Evolutionary conservation across 2,329 filamentous ascomycete species (phyloP).

Genomic region (Colletotrichum falcatum): DNA sequence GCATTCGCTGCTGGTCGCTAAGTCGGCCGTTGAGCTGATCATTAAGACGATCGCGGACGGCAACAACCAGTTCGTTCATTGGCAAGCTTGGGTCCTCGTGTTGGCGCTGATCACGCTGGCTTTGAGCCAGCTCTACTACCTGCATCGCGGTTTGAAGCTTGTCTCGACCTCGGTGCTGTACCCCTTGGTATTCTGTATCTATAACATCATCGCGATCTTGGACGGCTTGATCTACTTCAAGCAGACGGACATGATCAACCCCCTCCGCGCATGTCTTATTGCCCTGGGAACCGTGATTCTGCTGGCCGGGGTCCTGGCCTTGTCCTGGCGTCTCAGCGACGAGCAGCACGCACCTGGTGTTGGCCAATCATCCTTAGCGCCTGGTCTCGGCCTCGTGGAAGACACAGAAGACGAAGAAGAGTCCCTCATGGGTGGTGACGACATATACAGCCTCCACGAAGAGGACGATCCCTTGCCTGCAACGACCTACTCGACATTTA

Average conservation of each 20-base stretch:
- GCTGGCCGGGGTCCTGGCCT: conserved; percentile 85
- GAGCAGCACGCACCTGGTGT: conserved; percentile 73
- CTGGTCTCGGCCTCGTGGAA: conserved; percentile 85
- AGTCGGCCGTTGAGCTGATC: conserved; percentile 94
- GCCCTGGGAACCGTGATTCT: conserved; percentile 88
- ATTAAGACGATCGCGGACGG: conserved; percentile 87
- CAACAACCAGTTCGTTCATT: conserved; percentile 93
- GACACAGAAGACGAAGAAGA: conserved; percentile 73
- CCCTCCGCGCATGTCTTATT: conserved; percentile 83
- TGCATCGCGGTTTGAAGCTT: conserved; percentile 92
- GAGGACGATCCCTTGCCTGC: conserved; percentile 53
- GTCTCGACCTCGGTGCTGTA: conserved; percentile 97
- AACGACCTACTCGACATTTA: conserved; percentile 63
- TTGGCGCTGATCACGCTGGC: conserved; percentile 84
- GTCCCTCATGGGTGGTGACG: conserved; percentile 62
- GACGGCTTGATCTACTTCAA: conserved; percentile 98
- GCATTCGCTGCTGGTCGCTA: conserved; percentile 92
- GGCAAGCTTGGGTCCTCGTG: conserved; percentile 94
- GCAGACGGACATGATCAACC: conserved; percentile 83
- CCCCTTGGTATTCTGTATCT: conserved; percentile 97
- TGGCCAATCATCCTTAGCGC: conserved; percentile 78
- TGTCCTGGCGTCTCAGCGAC: conserved; percentile 93
- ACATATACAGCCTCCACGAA: conserved; percentile 57
- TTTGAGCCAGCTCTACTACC: conserved; percentile 91
- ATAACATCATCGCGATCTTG: conserved; percentile 98